Conservation (phyloP, 768 basidiomycete genomes). For the Hypholoma fasciculare region DNA sequence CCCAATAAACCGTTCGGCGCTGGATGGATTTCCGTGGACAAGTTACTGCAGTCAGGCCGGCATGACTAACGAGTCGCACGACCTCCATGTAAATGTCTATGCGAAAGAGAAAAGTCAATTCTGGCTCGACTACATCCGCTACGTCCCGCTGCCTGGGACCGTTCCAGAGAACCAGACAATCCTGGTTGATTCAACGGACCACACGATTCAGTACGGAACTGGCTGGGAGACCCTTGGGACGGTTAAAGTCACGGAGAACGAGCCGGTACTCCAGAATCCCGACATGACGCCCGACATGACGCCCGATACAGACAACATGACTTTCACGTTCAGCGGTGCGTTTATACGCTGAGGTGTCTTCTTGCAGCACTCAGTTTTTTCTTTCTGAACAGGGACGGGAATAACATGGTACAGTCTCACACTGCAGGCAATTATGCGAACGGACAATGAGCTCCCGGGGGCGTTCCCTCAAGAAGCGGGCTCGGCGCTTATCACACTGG, state of each 20-base stretch:
- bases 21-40: slow-evolving; percentile 1
- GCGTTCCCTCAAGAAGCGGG: background rate
- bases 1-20: background rate
- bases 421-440: background rate
- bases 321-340: background rate
- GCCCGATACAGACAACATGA: background rate
- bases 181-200: background rate
- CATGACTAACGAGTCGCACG: background rate
- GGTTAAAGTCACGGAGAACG: background rate
- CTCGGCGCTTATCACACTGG: background rate
- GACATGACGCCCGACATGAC: background rate
- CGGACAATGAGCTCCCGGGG: background rate
- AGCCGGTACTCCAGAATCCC: background rate
- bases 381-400: background rate
- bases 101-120: background rate
- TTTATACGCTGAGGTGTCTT: background rate
- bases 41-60: background rate
- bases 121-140: slow-evolving; percentile 6
- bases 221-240: background rate
- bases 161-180: background rate
- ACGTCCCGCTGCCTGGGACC: background rate
- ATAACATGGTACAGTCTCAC: slow-evolving; percentile 3
- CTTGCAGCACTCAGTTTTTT: background rate
- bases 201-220: background rate
- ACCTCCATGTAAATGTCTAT: background rate